Conservation (phyloP, 805 yeast species). For the Kazachstania bromeliacearum region DNA sequence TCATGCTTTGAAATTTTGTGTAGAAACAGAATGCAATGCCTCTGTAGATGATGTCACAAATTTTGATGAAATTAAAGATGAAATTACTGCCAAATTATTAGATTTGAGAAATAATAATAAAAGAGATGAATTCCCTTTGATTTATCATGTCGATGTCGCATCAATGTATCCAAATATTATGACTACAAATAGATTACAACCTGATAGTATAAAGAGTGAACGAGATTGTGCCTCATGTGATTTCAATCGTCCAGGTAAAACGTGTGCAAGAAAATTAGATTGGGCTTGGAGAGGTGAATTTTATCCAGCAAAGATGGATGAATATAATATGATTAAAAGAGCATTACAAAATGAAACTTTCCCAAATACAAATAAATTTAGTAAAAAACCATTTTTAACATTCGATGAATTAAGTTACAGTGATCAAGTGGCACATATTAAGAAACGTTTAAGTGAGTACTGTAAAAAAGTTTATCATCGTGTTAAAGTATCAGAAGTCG, state of each 20-base stretch:
- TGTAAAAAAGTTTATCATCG: conserved; percentile 79
- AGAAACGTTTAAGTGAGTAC: conserved; percentile 72
- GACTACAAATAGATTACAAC: conserved; percentile 95
- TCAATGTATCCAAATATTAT: conserved; percentile 99
- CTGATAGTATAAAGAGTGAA: conserved; percentile 93
- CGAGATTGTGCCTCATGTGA: conserved; percentile 97
- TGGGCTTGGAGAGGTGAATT: conserved; percentile 99
- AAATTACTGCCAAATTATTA: conserved; percentile 45
- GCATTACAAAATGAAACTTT: conserved; percentile 72
- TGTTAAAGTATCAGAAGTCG: conserved; percentile 70
- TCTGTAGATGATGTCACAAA: conserved; percentile 71
- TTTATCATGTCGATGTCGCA: conserved; percentile 97
- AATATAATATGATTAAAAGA: conserved; percentile 80
- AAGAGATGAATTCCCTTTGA: conserved; percentile 70
- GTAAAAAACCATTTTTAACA: conserved; percentile 47
- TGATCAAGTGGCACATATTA: conserved; percentile 69
- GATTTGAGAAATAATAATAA: conserved; percentile 53
- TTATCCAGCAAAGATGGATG: conserved; percentile 83
- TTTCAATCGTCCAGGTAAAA: conserved; percentile 89
- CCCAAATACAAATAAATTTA: conserved; percentile 48
- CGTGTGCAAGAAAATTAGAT: conserved; percentile 80
- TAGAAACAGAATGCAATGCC: conserved; percentile 70
- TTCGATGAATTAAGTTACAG: conserved; percentile 69
- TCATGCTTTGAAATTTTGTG: conserved; percentile 68
- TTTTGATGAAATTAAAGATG: conserved; percentile 60